Conservation (phyloP, 2,329 filamentous ascomycete species). For the Xylariaceae sp. region DNA sequence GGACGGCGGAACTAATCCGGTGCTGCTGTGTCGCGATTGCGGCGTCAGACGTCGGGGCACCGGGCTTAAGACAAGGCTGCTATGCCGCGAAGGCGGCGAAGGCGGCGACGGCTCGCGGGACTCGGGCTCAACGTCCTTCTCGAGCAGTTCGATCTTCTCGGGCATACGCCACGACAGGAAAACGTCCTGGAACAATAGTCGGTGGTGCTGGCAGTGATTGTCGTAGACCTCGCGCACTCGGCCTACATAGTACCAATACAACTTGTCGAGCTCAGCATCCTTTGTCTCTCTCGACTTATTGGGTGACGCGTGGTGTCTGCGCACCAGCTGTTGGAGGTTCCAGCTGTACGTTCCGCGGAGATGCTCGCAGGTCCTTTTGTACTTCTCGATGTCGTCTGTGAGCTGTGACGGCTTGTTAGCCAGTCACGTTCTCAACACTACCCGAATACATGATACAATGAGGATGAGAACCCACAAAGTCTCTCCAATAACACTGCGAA, state of each 20-base stretch:
- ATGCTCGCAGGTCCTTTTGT: slow-evolving; percentile 16
- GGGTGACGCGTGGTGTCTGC: slow-evolving; percentile 12
- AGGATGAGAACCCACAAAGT: slow-evolving; percentile 20
- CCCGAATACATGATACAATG: not conserved
- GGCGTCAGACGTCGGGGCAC: not conserved
- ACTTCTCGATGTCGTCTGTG: slow-evolving; percentile 22
- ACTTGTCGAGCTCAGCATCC: slow-evolving; percentile 16
- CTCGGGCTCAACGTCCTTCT: not conserved
- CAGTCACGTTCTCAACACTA: not conserved
- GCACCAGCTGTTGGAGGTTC: slow-evolving; percentile 24
- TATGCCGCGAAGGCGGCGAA: slow-evolving; percentile 5
- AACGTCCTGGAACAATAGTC: slow-evolving; percentile 10
- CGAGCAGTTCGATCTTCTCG: slow-evolving; percentile 8
- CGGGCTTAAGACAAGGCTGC: not conserved
- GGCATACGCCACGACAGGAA: slow-evolving; percentile 13
- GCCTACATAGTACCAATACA: slow-evolving; percentile 21
- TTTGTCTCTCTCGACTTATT: slow-evolving; percentile 19
- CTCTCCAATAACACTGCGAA: slow-evolving; percentile 24
- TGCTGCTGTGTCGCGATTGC: slow-evolving; percentile 6
- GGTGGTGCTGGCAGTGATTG: slow-evolving; percentile 17
- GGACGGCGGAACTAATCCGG: not conserved
- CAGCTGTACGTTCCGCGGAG: slow-evolving; percentile 24
- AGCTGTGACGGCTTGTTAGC: slow-evolving; percentile 17
- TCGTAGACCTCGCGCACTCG: slow-evolving; percentile 14
- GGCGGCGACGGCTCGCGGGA: not conserved